A percentile compares a stretch with the other conserved stretches of the same genome.
phyloP scores from a whole-genome alignment of 192 early-diverging fungal genomes.

The Coemansia sp. region DNA sequence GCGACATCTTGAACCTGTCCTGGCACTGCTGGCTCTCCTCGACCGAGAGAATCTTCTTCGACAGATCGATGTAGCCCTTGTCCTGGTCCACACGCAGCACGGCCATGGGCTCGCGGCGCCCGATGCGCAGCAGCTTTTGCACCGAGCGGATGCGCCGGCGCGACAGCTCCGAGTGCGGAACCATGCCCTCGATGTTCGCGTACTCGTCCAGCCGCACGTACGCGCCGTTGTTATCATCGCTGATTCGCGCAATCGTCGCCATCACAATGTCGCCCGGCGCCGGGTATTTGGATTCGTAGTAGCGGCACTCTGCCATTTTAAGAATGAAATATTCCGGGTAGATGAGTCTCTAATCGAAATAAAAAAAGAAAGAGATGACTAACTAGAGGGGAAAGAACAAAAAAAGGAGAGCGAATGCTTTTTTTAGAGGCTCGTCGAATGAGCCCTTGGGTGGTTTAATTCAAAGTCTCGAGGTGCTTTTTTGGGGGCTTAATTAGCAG shows the following conservation, averaged over 20 bases:
- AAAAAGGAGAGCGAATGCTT: not conserved
- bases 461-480: too few species aligned
- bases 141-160: constrained; percentile 94
- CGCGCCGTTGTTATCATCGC: constrained; percentile 80
- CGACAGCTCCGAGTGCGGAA: constrained; percentile 87
- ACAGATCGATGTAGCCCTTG: constrained; percentile 98
- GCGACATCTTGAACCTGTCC: constrained; percentile 91
- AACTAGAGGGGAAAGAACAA: not conserved
- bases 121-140: constrained; percentile 91
- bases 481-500: not conserved
- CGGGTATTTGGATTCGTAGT: constrained; percentile 92
- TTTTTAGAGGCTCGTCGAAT: not conserved
- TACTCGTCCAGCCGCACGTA: constrained; percentile 95
- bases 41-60: constrained; percentile 85
- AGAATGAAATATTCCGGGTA: not conserved
- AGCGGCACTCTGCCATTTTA: constrained; percentile 59
- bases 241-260: constrained; percentile 94
- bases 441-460: not conserved
- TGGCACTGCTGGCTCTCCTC: constrained; percentile 89
- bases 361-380: not conserved
- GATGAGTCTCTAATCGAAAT: not conserved
- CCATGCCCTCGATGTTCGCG: constrained; percentile 97
- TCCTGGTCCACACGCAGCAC: constrained; percentile 95
- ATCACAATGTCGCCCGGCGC: constrained; percentile 94
- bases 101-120: constrained; percentile 87